Conservation (phyloP, 345 rosid genomes). For the Populus alba region DNA sequence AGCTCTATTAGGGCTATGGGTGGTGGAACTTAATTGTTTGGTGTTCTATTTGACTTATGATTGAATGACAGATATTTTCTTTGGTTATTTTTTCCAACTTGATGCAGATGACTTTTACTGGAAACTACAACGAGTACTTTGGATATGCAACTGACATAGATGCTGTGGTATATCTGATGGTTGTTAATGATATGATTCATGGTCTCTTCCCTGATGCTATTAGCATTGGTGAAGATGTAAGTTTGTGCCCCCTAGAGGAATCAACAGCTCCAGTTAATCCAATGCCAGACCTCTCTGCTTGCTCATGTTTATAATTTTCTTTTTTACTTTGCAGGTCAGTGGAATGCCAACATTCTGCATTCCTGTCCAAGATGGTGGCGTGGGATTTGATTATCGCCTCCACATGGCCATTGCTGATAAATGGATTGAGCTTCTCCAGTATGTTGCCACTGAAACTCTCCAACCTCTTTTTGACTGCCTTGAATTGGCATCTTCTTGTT, state of each 20-base stretch:
- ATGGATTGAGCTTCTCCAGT: constrained; percentile 96
- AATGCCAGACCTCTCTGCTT: not conserved
- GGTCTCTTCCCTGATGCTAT: constrained; percentile 92
- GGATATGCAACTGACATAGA: constrained; percentile 90
- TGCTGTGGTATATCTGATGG: constrained; percentile 87
- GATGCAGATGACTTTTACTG: constrained; percentile 75
- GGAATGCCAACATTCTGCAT: constrained; percentile 97
- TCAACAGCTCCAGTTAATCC: not conserved
- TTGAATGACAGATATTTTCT: not conserved
- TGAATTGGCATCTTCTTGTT: not conserved
- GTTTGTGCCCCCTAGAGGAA: constrained; percentile 20
- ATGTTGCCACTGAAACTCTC: constrained; percentile 18
- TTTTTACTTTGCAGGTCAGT: constrained; percentile 60
- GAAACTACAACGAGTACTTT: constrained; percentile 86
- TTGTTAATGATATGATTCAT: constrained; percentile 89
- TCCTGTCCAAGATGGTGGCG: constrained; percentile 86
- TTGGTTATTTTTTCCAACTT: constrained; percentile 10
- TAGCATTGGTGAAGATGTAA: constrained; percentile 90
- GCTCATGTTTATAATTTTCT: not conserved
- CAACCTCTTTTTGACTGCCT: constrained; percentile 1
- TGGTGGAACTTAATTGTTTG: not conserved
- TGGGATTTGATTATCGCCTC: constrained; percentile 95
- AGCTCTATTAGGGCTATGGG: not conserved
- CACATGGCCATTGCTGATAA: constrained; percentile 98
- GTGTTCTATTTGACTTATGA: not conserved